phyloP scores from a whole-genome alignment of 257 asterid species.

The Paulownia fortunei region DNA sequence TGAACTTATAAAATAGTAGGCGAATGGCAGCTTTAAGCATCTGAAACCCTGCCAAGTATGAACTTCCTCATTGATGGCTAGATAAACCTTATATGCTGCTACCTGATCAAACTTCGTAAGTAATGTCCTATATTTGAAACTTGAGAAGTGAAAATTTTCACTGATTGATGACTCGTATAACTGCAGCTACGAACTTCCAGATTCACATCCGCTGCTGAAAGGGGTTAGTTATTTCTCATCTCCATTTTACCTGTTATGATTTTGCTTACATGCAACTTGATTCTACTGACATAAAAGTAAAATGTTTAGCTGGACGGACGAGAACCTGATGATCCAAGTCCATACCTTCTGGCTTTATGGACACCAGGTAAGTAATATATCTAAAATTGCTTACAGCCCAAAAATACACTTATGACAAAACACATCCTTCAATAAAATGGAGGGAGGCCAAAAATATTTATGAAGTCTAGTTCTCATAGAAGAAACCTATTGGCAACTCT shows the following conservation, averaged over 20 bases:
- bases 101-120: slow-evolving; percentile 4
- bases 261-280: slow-evolving; percentile 26
- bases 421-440: neutral
- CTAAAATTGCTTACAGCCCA: slow-evolving; percentile 22
- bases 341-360: slow-evolving; percentile 98
- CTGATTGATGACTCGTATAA: slow-evolving; percentile 33
- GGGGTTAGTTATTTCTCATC: slow-evolving; percentile 54
- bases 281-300: slow-evolving; percentile 37
- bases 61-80: neutral
- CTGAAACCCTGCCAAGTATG: neutral
- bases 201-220: slow-evolving; percentile 67
- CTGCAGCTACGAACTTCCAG: slow-evolving; percentile 86
- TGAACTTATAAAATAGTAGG: neutral
- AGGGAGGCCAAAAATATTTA: slow-evolving; percentile 9
- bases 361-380: slow-evolving; percentile 72
- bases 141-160: neutral
- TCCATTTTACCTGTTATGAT: slow-evolving; percentile 26
- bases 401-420: slow-evolving; percentile 5
- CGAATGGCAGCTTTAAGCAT: slow-evolving; percentile 6
- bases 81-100: slow-evolving; percentile 3
- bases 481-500: neutral
- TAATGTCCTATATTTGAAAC: slow-evolving; percentile 14
- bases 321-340: slow-evolving; percentile 96
- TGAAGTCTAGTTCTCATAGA: neutral
- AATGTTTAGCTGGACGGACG: slow-evolving; percentile 78